Base-by-base conservation (phyloP, 495 filamentous ascomycete genomes). In the Xylaria bambusicola region DNA sequence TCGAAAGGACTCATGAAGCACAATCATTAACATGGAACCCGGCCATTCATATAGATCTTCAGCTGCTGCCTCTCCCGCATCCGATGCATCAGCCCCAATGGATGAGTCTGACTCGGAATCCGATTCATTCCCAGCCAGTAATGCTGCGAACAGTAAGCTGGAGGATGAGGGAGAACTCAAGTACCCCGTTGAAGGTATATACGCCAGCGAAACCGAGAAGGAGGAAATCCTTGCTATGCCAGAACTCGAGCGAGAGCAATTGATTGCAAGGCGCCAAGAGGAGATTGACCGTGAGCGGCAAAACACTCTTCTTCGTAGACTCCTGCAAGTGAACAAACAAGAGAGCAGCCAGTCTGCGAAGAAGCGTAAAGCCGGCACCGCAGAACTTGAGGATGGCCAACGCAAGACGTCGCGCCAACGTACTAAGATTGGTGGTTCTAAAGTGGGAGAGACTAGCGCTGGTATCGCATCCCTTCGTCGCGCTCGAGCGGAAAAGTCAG, bases 151-250 rank as follows among this genome's bases (percentile, higher is more conserved):
- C 35, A 62, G 80, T 78, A 70, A 81, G 74, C 59, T 82, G 73
- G 78, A 79, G 33, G 82, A 85, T 50, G 78, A 82, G 12, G 80
- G 86, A 52, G 86, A 83, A 21, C 79, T 82, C 3, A 85, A 90
- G 29, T 98, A 92, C 66, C 92, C 94, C 0, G 80, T 97, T 60
- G 95, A 98, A 42, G 92, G 92, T 49, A 86, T 92, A 27, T 98
- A 92, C 76, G 82, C 84, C 59, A 89, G 87, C 51, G 80, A 84
- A 15, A 80, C 85, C 33, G 94, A 99, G 68, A 95, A 90, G 71
- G 80, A 81, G 18, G 81, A 88, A 26, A 93, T 99, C 53, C 86
- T 92, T 81, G 85, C 83, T 27, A 87, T 97, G 84, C 86, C 92
- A 2, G 92, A 97, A 69, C 85, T 97, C 24, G 84, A 92, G 66